Percentiles rank a stretch among this genome's conserved stretches.
Conservation (phyloP, 495 filamentous ascomycete species). For the Aspergillus nanangensis region DNA sequence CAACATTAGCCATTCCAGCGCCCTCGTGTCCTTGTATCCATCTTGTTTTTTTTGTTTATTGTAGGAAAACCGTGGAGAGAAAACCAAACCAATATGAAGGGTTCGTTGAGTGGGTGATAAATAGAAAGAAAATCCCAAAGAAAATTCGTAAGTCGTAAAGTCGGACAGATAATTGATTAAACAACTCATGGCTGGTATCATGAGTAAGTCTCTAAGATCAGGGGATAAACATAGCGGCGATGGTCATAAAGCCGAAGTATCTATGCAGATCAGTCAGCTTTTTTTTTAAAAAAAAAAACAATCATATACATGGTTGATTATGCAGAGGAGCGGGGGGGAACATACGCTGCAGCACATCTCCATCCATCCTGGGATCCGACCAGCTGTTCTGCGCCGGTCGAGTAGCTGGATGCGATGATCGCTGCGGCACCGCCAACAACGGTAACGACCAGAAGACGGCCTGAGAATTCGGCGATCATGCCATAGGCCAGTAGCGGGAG, state of each 20-base stretch:
- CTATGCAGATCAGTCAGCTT: conserved; percentile 18
- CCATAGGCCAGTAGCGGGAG: conserved; percentile 58
- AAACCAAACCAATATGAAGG: not conserved
- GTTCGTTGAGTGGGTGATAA: not conserved
- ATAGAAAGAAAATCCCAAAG: too few species aligned
- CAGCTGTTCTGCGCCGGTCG: conserved; percentile 30
- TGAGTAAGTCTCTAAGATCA: not conserved
- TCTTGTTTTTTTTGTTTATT: not conserved
- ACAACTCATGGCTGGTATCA: too few species aligned
- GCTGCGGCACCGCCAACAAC: conserved; percentile 34
- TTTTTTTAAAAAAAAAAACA: too few species aligned
- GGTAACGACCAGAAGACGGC: conserved; percentile 48
- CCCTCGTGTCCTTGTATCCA: too few species aligned
- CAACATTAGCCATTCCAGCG: too few species aligned
- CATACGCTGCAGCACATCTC: conserved; percentile 38
- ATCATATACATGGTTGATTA: too few species aligned
- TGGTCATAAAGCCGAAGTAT: conserved; percentile 41
- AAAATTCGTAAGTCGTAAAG: conserved; percentile 3
- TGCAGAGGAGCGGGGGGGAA: too few species aligned
- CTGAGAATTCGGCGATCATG: conserved; percentile 45
- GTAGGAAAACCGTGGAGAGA: not conserved
- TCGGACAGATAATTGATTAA: too few species aligned
- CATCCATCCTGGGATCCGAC: conserved; percentile 38
- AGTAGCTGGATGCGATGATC: conserved; percentile 33
- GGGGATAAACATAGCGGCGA: conserved; percentile 38